Conservation (phyloP, 2,329 filamentous ascomycete genomes). For the Fonsecaea monophora region DNA sequence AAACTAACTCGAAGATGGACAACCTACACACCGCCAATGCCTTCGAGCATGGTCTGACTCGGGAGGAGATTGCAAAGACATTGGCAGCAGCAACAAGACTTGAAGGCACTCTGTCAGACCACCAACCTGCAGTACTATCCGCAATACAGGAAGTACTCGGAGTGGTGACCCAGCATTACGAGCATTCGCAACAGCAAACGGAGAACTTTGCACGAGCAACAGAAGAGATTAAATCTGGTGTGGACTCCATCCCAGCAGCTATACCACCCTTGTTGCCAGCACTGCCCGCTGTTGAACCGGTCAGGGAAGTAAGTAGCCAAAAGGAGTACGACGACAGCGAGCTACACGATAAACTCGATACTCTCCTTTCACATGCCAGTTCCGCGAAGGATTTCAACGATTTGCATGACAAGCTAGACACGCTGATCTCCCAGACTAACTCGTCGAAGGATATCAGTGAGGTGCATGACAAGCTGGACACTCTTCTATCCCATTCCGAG, state of each 20-base stretch:
- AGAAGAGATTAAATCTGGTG: constrained; percentile 65
- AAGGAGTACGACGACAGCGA: constrained; percentile 65
- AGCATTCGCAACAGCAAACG: constrained; percentile 88
- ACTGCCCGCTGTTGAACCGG: constrained; percentile 46
- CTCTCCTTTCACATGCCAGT: constrained; percentile 49
- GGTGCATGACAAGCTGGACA: constrained; percentile 68
- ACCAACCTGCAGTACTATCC: constrained; percentile 86
- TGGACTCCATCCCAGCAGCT: constrained; percentile 56
- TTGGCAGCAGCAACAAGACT: constrained; percentile 75
- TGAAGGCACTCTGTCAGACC: constrained; percentile 79
- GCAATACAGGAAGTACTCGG: constrained; percentile 84
- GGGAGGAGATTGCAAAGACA: constrained; percentile 78
- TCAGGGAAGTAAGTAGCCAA: constrained; percentile 37
- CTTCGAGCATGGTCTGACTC: constrained; percentile 80
- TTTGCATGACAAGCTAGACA: constrained; percentile 68
- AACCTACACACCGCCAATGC: constrained; percentile 74
- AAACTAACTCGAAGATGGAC: constrained; percentile 76
- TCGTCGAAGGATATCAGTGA: constrained; percentile 51
- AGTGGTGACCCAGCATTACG: constrained; percentile 84
- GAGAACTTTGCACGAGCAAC: constrained; percentile 78
- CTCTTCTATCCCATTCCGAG: constrained; percentile 49
- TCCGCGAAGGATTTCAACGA: constrained; percentile 50
- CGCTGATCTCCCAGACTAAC: constrained; percentile 48
- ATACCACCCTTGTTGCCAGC: constrained; percentile 66
- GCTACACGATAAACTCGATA: constrained; percentile 68